Conservation (phyloP, 192 early-diverging fungal species). For the Dimargaris cristalligena region DNA sequence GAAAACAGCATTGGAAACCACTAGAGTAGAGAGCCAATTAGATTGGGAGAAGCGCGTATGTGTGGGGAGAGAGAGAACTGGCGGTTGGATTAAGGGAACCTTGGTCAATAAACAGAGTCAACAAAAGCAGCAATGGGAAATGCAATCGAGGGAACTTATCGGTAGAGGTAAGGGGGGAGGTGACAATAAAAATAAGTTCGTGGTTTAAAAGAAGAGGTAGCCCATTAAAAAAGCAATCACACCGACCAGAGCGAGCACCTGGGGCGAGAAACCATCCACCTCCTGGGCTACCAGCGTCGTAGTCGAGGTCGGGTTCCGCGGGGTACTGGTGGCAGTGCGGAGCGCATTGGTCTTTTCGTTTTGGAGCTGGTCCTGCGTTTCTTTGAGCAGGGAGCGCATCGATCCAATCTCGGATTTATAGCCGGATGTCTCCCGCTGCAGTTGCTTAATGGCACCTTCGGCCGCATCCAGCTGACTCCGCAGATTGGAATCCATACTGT, state of each 20-base stretch:
- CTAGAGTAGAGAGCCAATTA: too few relatives aligned
- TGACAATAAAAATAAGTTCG: background rate
- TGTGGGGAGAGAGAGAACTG: too few relatives aligned
- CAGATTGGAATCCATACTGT: too few relatives aligned
- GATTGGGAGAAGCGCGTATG: too few relatives aligned
- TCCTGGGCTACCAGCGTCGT: slow-evolving; percentile 17
- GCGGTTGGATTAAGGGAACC: too few relatives aligned
- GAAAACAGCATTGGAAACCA: too few relatives aligned
- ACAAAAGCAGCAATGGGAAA: background rate
- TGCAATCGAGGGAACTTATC: too few relatives aligned
- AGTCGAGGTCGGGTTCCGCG: slow-evolving; percentile 14
- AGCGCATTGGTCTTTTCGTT: background rate
- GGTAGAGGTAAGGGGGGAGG: background rate
- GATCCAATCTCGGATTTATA: slow-evolving; percentile 15
- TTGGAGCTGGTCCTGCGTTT: slow-evolving; percentile 4
- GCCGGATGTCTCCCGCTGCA: slow-evolving; percentile 22
- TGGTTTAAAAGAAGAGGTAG: slow-evolving; percentile 42
- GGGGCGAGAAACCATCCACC: slow-evolving; percentile 44
- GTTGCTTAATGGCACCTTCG: slow-evolving; percentile 15
- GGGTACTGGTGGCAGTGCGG: slow-evolving; percentile 16
- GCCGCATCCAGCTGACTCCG: background rate
- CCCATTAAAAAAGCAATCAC: slow-evolving; percentile 39
- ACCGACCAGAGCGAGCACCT: slow-evolving; percentile 38
- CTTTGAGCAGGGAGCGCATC: slow-evolving; percentile 7
- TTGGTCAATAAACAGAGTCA: too few relatives aligned